Percentiles rank a stretch among this genome's conserved stretches.
Conservation (phyloP, 2,329 filamentous ascomycete genomes). For the Monilinia fructigena region DNA sequence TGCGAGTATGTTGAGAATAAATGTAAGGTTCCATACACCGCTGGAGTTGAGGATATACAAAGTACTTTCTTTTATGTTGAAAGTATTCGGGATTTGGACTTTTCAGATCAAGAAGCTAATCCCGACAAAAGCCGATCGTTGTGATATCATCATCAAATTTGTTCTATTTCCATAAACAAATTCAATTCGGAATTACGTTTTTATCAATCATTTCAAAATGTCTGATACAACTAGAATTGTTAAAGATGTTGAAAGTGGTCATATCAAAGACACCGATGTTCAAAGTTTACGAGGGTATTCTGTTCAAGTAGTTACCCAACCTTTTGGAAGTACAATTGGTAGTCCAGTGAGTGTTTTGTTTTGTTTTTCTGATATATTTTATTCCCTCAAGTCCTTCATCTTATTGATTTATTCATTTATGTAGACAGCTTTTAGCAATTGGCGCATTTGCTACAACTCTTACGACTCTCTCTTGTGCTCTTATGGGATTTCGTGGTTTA, state of each 20-base stretch:
- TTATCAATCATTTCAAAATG: not conserved
- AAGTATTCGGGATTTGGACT: not conserved
- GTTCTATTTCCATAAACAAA: not conserved
- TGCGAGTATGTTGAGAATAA: not conserved
- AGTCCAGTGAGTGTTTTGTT: not conserved
- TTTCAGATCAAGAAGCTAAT: not conserved
- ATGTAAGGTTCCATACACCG: too few species aligned
- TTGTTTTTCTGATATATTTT: too few species aligned
- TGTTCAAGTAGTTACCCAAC: conserved; percentile 1
- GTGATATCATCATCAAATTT: not conserved
- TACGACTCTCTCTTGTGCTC: conserved; percentile 52
- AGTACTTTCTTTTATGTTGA: too few species aligned
- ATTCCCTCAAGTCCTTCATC: too few species aligned
- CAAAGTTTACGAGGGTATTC: conserved; percentile 4
- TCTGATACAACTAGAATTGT: not conserved
- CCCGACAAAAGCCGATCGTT: not conserved
- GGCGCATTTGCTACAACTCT: conserved; percentile 55
- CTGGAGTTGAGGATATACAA: too few species aligned
- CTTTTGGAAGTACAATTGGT: not conserved
- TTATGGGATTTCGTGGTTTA: conserved; percentile 56
- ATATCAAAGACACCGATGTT: not conserved
- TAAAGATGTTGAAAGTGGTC: not conserved
- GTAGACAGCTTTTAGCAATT: conserved; percentile 49
- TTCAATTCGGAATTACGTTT: not conserved
- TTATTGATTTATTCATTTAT: not conserved